These are phyloP conservation scores for Mycena belliarum DNA, from an alignment of 768 basidiomycete genomes.

Conservation along the genomic window DNA sequence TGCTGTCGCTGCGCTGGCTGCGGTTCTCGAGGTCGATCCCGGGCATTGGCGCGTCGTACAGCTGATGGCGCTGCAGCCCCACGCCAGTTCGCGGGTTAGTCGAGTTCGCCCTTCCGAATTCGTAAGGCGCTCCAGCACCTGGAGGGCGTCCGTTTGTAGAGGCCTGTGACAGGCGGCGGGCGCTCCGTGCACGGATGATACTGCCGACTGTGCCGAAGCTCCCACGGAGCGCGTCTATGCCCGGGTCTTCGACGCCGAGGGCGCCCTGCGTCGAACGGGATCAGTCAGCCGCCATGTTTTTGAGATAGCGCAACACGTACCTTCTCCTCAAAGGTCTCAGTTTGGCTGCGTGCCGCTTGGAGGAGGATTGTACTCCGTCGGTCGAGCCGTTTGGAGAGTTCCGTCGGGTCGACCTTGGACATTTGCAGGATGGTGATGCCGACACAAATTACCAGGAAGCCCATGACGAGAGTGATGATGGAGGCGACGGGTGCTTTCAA, in stretches of 20 bases:
- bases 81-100: conserved; percentile 23
- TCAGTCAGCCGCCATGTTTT: background rate
- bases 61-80: conserved; percentile 74
- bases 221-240: conserved; percentile 89
- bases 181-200: conserved; percentile 74
- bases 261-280: conserved; percentile 22
- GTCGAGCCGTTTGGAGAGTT: conserved; percentile 71
- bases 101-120: conserved; percentile 22
- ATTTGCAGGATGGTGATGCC: conserved; percentile 96
- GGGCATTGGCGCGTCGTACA: conserved; percentile 89
- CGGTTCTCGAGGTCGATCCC: conserved; percentile 41
- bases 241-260: conserved; percentile 80
- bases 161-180: conserved; percentile 37
- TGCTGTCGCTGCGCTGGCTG: conserved; percentile 34
- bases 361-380: conserved; percentile 88
- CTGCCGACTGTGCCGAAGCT: conserved; percentile 91
- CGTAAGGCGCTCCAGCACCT: conserved; percentile 38
- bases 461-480: conserved; percentile 91
- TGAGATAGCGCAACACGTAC: conserved; percentile 19
- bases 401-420: conserved; percentile 88
- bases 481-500: conserved; percentile 73
- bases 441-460: conserved; percentile 86
- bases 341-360: conserved; percentile 75
- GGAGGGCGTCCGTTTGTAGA: conserved; percentile 31
- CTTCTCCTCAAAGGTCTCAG: conserved; percentile 73